A percentile compares a stretch with the other conserved stretches of the same genome.
phyloP scores from a whole-genome alignment of 768 basidiomycete genomes.

The Xerocomus potaroensis region DNA sequence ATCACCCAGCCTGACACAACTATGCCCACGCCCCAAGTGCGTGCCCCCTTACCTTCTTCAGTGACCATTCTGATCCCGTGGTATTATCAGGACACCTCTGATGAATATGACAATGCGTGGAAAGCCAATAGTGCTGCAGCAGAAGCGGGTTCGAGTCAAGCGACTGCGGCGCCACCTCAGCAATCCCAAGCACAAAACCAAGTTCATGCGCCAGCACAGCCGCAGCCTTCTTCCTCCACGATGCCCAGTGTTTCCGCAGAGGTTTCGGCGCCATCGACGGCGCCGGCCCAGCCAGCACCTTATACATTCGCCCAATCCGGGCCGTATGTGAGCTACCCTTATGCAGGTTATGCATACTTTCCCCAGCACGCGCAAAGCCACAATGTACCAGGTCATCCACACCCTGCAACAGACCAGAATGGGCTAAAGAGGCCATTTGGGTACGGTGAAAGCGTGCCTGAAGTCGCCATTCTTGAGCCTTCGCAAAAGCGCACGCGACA shows the following conservation, averaged over 20 bases:
- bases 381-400: conserved; percentile 19
- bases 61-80: conserved; percentile 5
- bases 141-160: conserved; percentile 27
- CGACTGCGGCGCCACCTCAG: conserved; percentile 17
- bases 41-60: neutral
- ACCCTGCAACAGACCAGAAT: conserved; percentile 25
- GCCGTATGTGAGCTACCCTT: conserved; percentile 36
- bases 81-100: conserved; percentile 37
- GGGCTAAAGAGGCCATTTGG: conserved; percentile 27
- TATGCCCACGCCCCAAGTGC: conserved; percentile 26
- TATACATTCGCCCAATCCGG: conserved; percentile 29
- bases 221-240: conserved; percentile 20
- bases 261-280: conserved; percentile 15
- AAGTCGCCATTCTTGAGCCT: conserved; percentile 33
- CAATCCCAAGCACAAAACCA: conserved; percentile 19
- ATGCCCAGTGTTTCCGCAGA: conserved; percentile 18
- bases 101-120: conserved; percentile 61
- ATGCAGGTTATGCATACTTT: conserved; percentile 33
- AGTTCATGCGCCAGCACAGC: conserved; percentile 11
- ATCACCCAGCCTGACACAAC: conserved; percentile 23
- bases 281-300: conserved; percentile 26
- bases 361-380: conserved; percentile 22
- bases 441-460: conserved; percentile 22
- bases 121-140: conserved; percentile 49
- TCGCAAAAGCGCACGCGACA: conserved; percentile 65